Evolutionary conservation across 2,329 filamentous ascomycete genomes (phyloP).

Genomic region (Colletotrichum zoysiae): DNA sequence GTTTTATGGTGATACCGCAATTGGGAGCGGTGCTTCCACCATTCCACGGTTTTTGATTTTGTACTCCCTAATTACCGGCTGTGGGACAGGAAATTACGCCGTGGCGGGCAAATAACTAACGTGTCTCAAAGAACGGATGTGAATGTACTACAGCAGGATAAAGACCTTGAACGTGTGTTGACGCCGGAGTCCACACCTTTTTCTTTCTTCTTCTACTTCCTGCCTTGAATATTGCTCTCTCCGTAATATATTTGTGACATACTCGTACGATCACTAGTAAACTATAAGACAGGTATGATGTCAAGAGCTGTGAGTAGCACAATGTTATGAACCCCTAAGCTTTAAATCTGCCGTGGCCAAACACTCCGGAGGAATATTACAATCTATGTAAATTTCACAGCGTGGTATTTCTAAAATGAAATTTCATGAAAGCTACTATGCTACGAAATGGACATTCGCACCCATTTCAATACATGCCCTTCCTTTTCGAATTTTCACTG

Average conservation of each 20-base stretch:
- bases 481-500: conserved; percentile 69
- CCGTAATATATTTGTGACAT: neutral
- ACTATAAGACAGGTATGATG: neutral
- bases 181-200: neutral
- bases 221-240: neutral
- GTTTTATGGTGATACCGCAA: neutral
- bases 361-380: neutral
- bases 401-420: neutral
- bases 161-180: neutral
- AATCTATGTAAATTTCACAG: neutral
- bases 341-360: neutral
- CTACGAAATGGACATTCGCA: too few relatives aligned
- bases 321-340: neutral
- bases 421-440: neutral
- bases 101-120: neutral
- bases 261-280: neutral
- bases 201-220: neutral
- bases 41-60: neutral
- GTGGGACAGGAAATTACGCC: neutral
- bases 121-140: neutral
- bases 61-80: too few relatives aligned
- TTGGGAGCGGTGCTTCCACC: too few relatives aligned
- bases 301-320: neutral
- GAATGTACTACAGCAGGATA: neutral
- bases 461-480: neutral